Evolutionary conservation across 768 basidiomycete species (phyloP).

Genomic region (Mycena haematopus): DNA sequence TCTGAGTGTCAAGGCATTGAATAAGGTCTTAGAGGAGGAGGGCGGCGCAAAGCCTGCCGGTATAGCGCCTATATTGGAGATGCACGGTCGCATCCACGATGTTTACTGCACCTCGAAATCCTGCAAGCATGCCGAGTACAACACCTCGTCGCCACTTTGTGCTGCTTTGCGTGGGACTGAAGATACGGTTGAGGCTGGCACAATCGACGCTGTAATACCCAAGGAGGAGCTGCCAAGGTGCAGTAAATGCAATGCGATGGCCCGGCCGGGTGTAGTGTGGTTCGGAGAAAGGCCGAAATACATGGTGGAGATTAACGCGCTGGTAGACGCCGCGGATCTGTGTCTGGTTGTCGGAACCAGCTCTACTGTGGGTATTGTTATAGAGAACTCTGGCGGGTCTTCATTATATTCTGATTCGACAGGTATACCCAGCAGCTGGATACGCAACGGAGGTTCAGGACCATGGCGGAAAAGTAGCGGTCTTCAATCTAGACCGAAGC

Average conservation of each 20-base stretch:
- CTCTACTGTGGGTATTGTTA: slow-evolving; percentile 45
- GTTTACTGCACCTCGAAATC: slow-evolving; percentile 50
- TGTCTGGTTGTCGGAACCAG: slow-evolving; percentile 63
- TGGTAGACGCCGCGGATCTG: slow-evolving; percentile 55
- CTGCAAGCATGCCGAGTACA: slow-evolving; percentile 49
- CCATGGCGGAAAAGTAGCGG: slow-evolving; percentile 44
- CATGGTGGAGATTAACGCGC: slow-evolving; percentile 45
- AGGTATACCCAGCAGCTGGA: slow-evolving; percentile 54
- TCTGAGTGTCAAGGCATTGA: slow-evolving; percentile 49
- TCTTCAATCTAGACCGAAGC: slow-evolving; percentile 47
- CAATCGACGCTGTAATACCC: slow-evolving; percentile 46
- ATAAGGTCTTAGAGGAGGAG: slow-evolving; percentile 31
- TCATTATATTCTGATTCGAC: neutral
- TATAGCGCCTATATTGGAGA: slow-evolving; percentile 52
- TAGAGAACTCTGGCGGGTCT: neutral
- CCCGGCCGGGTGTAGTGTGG: slow-evolving; percentile 64
- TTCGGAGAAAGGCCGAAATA: slow-evolving; percentile 55
- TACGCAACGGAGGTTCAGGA: slow-evolving; percentile 41
- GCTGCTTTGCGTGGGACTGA: slow-evolving; percentile 53
- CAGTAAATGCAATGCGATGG: slow-evolving; percentile 47
- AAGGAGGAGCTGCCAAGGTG: slow-evolving; percentile 51
- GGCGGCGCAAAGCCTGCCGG: slow-evolving; percentile 23
- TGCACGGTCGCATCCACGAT: slow-evolving; percentile 68
- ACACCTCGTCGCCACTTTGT: slow-evolving; percentile 52
- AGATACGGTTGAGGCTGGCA: slow-evolving; percentile 39